Conservation (phyloP, 2,329 filamentous ascomycete genomes). For the Penicillium palitans region DNA sequence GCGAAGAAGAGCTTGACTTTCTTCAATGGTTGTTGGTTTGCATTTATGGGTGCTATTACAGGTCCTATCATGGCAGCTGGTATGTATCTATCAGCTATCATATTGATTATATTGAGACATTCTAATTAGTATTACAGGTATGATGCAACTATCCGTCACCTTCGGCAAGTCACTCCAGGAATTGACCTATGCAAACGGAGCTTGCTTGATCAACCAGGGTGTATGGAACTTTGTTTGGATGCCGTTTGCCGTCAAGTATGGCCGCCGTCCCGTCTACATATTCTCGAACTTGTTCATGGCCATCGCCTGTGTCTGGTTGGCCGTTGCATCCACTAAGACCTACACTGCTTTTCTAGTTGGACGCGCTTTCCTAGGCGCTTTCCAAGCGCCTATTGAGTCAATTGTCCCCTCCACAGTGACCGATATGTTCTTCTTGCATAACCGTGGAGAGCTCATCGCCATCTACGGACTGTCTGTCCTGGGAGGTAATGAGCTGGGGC, state of each 20-base stretch:
- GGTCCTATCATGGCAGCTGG: slow-evolving; percentile 28
- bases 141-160: slow-evolving; percentile 13
- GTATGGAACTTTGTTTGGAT: slow-evolving; percentile 22
- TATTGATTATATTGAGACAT: not conserved
- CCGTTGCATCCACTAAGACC: slow-evolving; percentile 13
- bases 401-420: slow-evolving; percentile 23
- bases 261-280: slow-evolving; percentile 23
- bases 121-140: slow-evolving; percentile 7
- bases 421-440: slow-evolving; percentile 24
- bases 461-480: slow-evolving; percentile 25
- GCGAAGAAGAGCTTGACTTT: slow-evolving; percentile 15
- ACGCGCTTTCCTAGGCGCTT: slow-evolving; percentile 24
- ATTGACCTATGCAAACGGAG: slow-evolving; percentile 19
- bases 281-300: slow-evolving; percentile 19
- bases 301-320: slow-evolving; percentile 26
- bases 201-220: slow-evolving; percentile 19
- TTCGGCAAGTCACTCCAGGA: slow-evolving; percentile 13
- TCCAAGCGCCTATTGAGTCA: slow-evolving; percentile 28
- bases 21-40: slow-evolving; percentile 21
- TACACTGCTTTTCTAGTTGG: slow-evolving; percentile 20
- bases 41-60: slow-evolving; percentile 21
- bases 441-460: slow-evolving; percentile 20
- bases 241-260: slow-evolving; percentile 26
- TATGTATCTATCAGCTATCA: slow-evolving; percentile 1
- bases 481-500: slow-evolving; percentile 30